Evolutionary conservation across 2,329 filamentous ascomycete genomes (phyloP).

Genomic region (Trichophaea hybrida): DNA sequence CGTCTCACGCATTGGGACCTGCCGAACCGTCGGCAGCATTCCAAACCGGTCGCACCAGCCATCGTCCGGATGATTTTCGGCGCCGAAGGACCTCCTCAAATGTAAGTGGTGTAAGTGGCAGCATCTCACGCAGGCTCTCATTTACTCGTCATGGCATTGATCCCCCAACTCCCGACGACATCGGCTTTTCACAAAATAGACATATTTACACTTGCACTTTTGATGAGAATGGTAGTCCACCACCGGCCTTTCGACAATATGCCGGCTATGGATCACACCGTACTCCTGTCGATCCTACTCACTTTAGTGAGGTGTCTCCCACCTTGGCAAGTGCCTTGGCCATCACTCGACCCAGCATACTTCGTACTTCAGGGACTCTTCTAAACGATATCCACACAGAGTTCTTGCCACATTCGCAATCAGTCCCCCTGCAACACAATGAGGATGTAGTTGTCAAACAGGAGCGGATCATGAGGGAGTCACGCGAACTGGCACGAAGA

Average conservation of each 20-base stretch:
- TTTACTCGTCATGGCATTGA: conserved; percentile 11
- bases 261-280: neutral
- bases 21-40: conserved; percentile 78
- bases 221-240: neutral
- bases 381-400: conserved; percentile 31
- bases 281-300: too few species aligned
- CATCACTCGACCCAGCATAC: neutral
- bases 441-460: conserved; percentile 51
- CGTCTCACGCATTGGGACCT: conserved; percentile 48
- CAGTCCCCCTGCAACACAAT: conserved; percentile 11
- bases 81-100: conserved; percentile 79
- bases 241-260: neutral
- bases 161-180: conserved; percentile 16
- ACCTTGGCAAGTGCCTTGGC: conserved; percentile 25
- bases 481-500: conserved; percentile 54
- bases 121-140: conserved; percentile 38
- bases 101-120: conserved; percentile 71
- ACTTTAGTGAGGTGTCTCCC: conserved; percentile 32
- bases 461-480: conserved; percentile 53
- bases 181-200: conserved; percentile 9
- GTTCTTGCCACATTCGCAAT: conserved; percentile 8
- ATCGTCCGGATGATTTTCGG: conserved; percentile 52
- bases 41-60: conserved; percentile 57
- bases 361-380: neutral
- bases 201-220: neutral